Conservation (phyloP, 225 moss, liverwort and hornwort species). For the Sphagnum tenellum region DNA sequence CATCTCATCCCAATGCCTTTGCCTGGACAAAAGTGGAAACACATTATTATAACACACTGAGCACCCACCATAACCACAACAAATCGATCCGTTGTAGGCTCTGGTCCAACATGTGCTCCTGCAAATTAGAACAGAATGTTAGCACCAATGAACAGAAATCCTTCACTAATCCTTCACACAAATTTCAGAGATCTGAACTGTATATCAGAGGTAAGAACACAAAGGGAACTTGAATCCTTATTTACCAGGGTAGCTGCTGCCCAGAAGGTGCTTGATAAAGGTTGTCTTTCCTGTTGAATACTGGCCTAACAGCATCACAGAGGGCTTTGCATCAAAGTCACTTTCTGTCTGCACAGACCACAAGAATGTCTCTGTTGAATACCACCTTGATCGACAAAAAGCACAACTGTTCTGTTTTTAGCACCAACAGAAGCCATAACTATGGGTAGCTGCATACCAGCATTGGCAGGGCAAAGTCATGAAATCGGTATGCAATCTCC, state of each 20-base stretch:
- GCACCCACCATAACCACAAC: constrained; percentile 89
- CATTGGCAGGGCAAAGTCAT: constrained; percentile 84
- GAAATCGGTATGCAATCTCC: constrained; percentile 85
- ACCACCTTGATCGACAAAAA: constrained; percentile 1
- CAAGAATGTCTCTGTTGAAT: not conserved
- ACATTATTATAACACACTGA: not conserved
- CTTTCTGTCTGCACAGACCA: constrained; percentile 70
- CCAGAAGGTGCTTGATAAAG: constrained; percentile 88
- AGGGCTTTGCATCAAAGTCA: constrained; percentile 95
- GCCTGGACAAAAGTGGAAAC: too few relatives aligned
- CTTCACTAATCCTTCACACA: not conserved
- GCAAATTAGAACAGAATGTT: constrained; percentile 1
- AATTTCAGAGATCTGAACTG: not conserved
- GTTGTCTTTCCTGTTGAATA: constrained; percentile 99
- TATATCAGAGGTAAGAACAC: too few relatives aligned
- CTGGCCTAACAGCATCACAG: constrained; percentile 97
- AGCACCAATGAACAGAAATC: too few relatives aligned
- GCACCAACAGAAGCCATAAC: not conserved
- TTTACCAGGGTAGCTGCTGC: constrained; percentile 62
- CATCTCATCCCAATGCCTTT: too few relatives aligned
- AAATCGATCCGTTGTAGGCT: constrained; percentile 98
- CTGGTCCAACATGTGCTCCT: constrained; percentile 97
- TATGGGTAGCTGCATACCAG: constrained; percentile 32
- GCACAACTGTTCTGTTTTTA: not conserved
- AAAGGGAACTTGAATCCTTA: too few relatives aligned